Evolutionary conservation across 2,329 filamentous ascomycete species (phyloP), one percentile per base, ranked within the genome.

Genomic region (Colletotrichum falcatum): DNA sequence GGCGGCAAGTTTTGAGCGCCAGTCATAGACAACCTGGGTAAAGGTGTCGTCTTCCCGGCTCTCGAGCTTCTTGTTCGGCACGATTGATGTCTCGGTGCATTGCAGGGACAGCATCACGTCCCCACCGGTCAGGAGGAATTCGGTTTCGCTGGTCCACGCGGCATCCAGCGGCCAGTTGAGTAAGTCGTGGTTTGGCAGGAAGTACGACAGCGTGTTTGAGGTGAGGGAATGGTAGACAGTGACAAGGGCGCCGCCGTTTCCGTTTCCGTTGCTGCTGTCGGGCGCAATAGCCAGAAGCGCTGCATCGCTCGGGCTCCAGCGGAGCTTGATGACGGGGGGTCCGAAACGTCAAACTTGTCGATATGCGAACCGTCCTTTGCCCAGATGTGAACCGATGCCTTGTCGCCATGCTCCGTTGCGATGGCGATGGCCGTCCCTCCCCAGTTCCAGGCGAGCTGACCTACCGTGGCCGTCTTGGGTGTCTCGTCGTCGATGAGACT

Each of bases 241-340:
- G n/a, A 90, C 81, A 2, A 88, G 78, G 11, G 87, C 83, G 44
- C 86, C 86, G 46, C 81, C 83, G 30, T 53, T 56, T 35, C 67
- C 58, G 35, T 54, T 63, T 23, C 42, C 67, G 37, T 63, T 68
- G 64, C 64, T 68, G 61, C 85, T 86, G 66, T 87, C 84, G 0
- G 88, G 87, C 2, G 87, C 87, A 54, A 91, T 84, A 71, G 85
- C 85, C 18, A 91, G 80, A 39, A 90, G 83, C n/a, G 84, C 83
- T 1, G 83, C 82, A 71, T 86, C 86, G 72, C 80, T 83, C 2
- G 85, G 86, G 75, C 88, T 90, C 89, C 89, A 91, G 56, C 84
- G 84, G 28, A 91, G 81, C 76, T 89, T 90, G 74, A 89, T 85
- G 58, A 91, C 82, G 18, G 89, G 89, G 88, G 84, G 73, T 90